Evolutionary conservation across 345 rosid genomes (phyloP).

Genomic region (Noccaea caerulescens): DNA sequence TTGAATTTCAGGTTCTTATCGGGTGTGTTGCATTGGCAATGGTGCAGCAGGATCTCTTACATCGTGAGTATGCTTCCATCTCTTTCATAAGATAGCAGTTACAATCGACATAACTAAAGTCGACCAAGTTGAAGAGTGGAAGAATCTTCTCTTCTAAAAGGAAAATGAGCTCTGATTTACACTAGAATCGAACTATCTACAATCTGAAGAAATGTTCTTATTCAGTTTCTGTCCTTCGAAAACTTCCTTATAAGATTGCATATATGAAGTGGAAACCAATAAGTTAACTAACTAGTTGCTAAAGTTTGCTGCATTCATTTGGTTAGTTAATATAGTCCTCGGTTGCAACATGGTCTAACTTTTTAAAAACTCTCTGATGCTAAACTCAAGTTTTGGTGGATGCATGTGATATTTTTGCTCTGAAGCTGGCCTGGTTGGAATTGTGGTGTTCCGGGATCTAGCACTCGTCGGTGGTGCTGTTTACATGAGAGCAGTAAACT

Average conservation of each 20-base stretch:
- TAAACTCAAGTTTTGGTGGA: slow-evolving; percentile 23
- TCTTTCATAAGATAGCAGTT: slow-evolving; percentile 6
- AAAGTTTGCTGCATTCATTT: background rate
- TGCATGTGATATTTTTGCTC: slow-evolving; percentile 27
- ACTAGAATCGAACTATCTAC: background rate
- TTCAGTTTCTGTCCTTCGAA: background rate
- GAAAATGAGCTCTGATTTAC: too few species aligned
- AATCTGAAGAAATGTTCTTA: too few species aligned
- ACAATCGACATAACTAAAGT: background rate
- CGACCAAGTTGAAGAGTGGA: too few species aligned
- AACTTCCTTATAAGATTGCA: background rate
- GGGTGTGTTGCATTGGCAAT: slow-evolving; percentile 88
- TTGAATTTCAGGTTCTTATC: slow-evolving; percentile 71
- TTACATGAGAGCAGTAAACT: slow-evolving; percentile 69
- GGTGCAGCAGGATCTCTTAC: slow-evolving; percentile 82
- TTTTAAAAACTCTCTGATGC: background rate
- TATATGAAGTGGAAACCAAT: background rate
- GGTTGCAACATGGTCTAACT: background rate
- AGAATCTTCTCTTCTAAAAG: too few species aligned
- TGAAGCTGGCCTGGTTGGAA: slow-evolving; percentile 83
- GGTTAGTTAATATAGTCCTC: background rate
- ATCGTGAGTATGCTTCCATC: slow-evolving; percentile 58
- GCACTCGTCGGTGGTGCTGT: slow-evolving; percentile 81
- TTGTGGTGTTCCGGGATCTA: slow-evolving; percentile 73
- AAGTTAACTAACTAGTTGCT: slow-evolving; percentile 15